Base-by-base conservation (phyloP, 192 early-diverging fungal species). In the Phlyctochytrium bullatum region DNA sequence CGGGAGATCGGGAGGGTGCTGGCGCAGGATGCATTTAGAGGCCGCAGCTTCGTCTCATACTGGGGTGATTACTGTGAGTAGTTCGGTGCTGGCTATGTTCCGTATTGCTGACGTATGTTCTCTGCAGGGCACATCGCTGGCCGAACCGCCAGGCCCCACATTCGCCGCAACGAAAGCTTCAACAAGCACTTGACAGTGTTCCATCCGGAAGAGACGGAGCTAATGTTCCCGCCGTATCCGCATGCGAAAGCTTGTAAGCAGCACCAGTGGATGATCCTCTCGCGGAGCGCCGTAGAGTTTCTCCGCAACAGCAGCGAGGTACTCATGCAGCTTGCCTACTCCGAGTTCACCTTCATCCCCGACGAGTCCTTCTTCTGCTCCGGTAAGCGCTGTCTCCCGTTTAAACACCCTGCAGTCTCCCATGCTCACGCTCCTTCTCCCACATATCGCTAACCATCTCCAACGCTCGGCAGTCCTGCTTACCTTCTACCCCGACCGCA, bases 261-360 rank as follows among this genome's bases (percentile, higher is more conserved):
- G 28, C 78, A 80, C 61, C 78, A 80, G 53, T 81, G 79, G 79
- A 75, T 78, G 69, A 81, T 81, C 33, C 34, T 81, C 10, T 68
- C 73, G 3, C 59, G 32, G 33, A 61, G 72, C 35, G 52, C 65
- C 63, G 40, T 81, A 17, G 17, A 36, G 47, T 61, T 62, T 31
- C 52, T 81, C 10, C 68, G 79, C 32, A 71, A 51, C 40, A 52
- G 68, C 40, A 33, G 14, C 0, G 69, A 73, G 20, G 76, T 69
- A 0, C 24, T 71, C 36, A 57, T 59, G 20, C 36, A 74, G 16
- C 68, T 81, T 2, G 76, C 79, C 0, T 81, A 61, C 61, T 53
- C 61, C 20, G 79, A 81, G 65, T 73, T 73, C 36, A 71, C 61
- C 6, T 81, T 50, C 34, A 81, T 81, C 29, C 79, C 79, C 2